phyloP scores from a whole-genome alignment of 768 basidiomycete genomes.

The Scleroderma citrinum region DNA sequence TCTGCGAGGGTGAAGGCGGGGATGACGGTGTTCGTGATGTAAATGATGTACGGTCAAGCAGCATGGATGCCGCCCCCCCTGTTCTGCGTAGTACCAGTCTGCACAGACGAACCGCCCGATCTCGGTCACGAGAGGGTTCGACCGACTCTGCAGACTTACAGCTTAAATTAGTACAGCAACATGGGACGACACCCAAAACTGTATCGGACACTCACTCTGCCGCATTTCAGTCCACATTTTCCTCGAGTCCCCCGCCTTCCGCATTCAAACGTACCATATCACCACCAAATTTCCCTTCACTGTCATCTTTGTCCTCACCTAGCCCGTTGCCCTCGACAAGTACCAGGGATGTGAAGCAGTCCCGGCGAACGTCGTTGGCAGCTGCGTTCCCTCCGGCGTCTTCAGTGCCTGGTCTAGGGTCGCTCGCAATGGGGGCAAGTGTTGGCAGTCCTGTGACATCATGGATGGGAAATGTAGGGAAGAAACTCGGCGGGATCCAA shows the following conservation, averaged over 20 bases:
- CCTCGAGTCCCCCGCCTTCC: neutral
- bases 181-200: neutral
- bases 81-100: neutral
- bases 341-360: neutral
- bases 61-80: neutral
- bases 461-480: slow-evolving; percentile 57
- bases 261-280: neutral
- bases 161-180: neutral
- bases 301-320: no score
- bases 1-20: slow-evolving; percentile 28
- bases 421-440: slow-evolving; percentile 24
- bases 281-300: neutral
- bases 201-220: neutral
- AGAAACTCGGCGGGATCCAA: slow-evolving; percentile 55
- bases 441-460: slow-evolving; percentile 29
- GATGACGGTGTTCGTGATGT: neutral
- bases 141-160: neutral
- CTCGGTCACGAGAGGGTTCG: neutral
- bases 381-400: slow-evolving; percentile 27
- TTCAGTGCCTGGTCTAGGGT: slow-evolving; percentile 36
- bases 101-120: neutral
- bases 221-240: neutral
- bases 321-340: neutral
- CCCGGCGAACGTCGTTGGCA: neutral
- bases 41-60: slow-evolving; percentile 5